phyloP scores from a whole-genome alignment of 345 rosid species.

The Gossypium bickii region DNA sequence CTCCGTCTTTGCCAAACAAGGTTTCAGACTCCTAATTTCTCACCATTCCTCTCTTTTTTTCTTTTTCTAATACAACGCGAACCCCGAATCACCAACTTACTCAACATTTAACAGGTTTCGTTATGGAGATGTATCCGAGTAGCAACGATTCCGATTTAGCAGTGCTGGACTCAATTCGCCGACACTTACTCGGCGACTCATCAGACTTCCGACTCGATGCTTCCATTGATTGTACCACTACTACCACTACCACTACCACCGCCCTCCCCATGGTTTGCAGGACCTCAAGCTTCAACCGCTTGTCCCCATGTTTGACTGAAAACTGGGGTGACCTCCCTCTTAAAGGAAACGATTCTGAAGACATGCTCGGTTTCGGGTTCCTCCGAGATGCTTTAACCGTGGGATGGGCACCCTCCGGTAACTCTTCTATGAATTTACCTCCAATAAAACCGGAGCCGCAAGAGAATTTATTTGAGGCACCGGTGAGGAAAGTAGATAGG shows the following conservation, averaged over 20 bases:
- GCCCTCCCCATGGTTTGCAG: slow-evolving; percentile 40
- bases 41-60: not conserved
- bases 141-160: slow-evolving; percentile 41
- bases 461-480: slow-evolving; percentile 15
- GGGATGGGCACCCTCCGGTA: slow-evolving; percentile 75
- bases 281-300: slow-evolving; percentile 59
- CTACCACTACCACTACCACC: not conserved
- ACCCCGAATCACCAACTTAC: no score
- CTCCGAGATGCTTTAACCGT: slow-evolving; percentile 71
- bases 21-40: not conserved
- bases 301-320: slow-evolving; percentile 71
- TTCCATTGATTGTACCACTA: slow-evolving; percentile 17
- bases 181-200: slow-evolving; percentile 47
- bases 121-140: slow-evolving; percentile 34
- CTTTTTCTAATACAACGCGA: no score
- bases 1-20: not conserved
- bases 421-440: slow-evolving; percentile 20
- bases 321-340: slow-evolving; percentile 91
- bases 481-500: slow-evolving; percentile 1
- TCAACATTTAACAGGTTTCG: not conserved
- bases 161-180: slow-evolving; percentile 46
- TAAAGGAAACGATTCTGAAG: slow-evolving; percentile 74
- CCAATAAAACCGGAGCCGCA: slow-evolving; percentile 37
- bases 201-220: slow-evolving; percentile 17
- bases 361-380: slow-evolving; percentile 66